A percentile compares a stretch with the other conserved stretches of the same genome.
Conservation (phyloP, 2,329 filamentous ascomycete species). For the Colletotrichum chlorophyti region DNA sequence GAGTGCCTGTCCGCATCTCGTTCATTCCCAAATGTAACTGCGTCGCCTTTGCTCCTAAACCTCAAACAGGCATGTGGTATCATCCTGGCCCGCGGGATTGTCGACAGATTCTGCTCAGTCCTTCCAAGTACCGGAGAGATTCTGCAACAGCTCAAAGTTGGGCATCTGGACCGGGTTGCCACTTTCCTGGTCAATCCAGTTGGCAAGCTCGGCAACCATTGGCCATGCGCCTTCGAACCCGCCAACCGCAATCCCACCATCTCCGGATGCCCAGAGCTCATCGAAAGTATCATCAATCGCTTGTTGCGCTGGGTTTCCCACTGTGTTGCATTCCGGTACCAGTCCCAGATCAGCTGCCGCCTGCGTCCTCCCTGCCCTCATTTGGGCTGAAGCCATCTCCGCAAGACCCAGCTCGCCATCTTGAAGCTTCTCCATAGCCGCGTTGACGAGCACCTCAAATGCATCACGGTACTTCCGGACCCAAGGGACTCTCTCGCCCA, state of each 20-base stretch:
- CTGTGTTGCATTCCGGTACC: not conserved
- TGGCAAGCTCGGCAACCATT: conserved; percentile 38
- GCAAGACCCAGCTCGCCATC: conserved; percentile 6
- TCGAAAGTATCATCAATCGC: not conserved
- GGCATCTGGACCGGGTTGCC: conserved; percentile 38
- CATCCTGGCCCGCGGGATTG: too few relatives aligned
- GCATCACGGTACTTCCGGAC: conserved; percentile 55
- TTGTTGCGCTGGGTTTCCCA: not conserved
- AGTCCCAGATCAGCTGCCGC: too few relatives aligned
- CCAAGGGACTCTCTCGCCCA: conserved; percentile 55
- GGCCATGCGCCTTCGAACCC: conserved; percentile 34
- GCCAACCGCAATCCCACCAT: not conserved
- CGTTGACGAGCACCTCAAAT: conserved; percentile 53
- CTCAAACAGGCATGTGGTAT: too few relatives aligned
- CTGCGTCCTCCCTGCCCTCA: not conserved
- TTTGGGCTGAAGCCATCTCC: conserved; percentile 17
- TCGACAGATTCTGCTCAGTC: too few relatives aligned
- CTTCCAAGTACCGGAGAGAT: conserved; percentile 26
- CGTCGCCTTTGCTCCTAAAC: too few relatives aligned
- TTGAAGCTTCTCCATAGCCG: conserved; percentile 32
- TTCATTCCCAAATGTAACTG: not conserved
- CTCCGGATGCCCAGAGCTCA: not conserved
- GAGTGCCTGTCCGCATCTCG: too few relatives aligned
- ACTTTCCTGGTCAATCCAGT: conserved; percentile 38
- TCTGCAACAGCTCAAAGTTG: conserved; percentile 38